These are phyloP conservation scores for Macrotyloma uniflorum DNA, from an alignment of 306 rosid species.

Conservation along the genomic window DNA sequence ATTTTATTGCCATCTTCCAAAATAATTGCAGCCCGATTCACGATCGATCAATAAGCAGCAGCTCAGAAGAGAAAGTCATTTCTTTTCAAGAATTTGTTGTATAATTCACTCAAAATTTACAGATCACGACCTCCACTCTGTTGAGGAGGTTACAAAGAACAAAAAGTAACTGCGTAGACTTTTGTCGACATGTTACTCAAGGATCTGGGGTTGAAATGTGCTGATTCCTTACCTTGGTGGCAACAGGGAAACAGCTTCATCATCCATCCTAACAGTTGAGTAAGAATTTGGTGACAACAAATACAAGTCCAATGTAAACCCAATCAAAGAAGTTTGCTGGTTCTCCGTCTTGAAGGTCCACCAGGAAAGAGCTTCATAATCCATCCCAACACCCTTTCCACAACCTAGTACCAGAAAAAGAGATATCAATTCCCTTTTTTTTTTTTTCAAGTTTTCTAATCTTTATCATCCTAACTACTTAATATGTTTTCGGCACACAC, in stretches of 20 bases:
- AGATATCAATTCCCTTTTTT: constrained; percentile 28
- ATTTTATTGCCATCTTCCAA: constrained; percentile 52
- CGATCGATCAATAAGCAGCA: constrained; percentile 53
- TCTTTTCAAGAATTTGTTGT: constrained; percentile 50
- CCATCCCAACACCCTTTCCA: constrained; percentile 98
- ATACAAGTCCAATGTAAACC: constrained; percentile 34
- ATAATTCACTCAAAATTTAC: constrained; percentile 70
- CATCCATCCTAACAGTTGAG: constrained; percentile 61
- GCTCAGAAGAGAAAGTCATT: constrained; percentile 45
- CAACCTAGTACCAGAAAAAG: constrained; percentile 62
- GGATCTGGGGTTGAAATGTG: constrained; percentile 50
- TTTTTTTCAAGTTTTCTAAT: constrained; percentile 1
- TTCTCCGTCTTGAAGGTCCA: constrained; percentile 89
- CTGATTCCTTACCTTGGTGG: constrained; percentile 60
- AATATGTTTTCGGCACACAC: constrained; percentile 18
- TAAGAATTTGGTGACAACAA: constrained; percentile 30
- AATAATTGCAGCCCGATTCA: constrained; percentile 48
- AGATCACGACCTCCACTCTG: constrained; percentile 52
- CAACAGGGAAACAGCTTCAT: constrained; percentile 64
- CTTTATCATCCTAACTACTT: neutral
- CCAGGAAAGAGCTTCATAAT: constrained; percentile 97
- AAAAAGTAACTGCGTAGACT: constrained; percentile 43
- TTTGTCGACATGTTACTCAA: neutral
- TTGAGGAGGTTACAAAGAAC: constrained; percentile 42
- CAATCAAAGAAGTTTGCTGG: constrained; percentile 83